A percentile compares a stretch with the other conserved stretches of the same genome.
Evolutionary conservation across 1,284 basidiomycete genomes (phyloP).

Genomic region (Cryptococcus floricola): DNA sequence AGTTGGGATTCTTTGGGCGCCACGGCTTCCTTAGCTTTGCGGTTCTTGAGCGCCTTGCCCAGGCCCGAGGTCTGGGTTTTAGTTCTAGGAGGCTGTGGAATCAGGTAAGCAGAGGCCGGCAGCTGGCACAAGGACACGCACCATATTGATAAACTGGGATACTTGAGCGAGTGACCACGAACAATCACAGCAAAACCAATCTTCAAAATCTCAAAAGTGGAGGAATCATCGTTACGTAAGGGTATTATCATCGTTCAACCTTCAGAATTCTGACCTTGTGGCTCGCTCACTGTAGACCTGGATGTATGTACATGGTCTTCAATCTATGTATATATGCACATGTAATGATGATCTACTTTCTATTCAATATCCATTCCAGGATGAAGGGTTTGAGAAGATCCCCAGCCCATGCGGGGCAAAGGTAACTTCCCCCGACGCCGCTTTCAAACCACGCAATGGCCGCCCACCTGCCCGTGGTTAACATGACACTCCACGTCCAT

Average conservation of each 20-base stretch:
- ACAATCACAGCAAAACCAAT: too few relatives aligned
- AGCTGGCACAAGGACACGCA: too few relatives aligned
- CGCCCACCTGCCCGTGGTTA: constrained; percentile 22
- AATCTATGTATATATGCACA: too few relatives aligned
- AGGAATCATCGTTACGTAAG: too few relatives aligned
- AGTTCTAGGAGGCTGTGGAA: constrained; percentile 30
- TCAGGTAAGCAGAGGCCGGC: too few relatives aligned
- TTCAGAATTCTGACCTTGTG: too few relatives aligned
- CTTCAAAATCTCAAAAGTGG: too few relatives aligned
- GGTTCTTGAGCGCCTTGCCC: constrained; percentile 87
- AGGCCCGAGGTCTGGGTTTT: constrained; percentile 59
- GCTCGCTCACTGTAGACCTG: too few relatives aligned
- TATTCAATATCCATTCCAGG: constrained; percentile 1
- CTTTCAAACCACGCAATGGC: constrained; percentile 36
- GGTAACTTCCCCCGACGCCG: constrained; percentile 29
- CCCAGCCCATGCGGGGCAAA: constrained; percentile 11
- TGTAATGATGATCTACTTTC: not conserved
- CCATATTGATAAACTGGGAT: too few relatives aligned
- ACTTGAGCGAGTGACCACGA: too few relatives aligned
- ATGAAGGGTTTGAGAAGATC: not conserved
- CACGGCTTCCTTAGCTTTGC: constrained; percentile 74
- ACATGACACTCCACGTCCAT: constrained; percentile 38
- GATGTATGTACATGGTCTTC: too few relatives aligned
- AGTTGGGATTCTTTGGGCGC: constrained; percentile 67
- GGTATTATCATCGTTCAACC: too few relatives aligned